Evolutionary conservation across 345 rosid genomes (phyloP), one percentile per base, ranked within the genome.

Genomic region (Hibiscus tridactylites): DNA sequence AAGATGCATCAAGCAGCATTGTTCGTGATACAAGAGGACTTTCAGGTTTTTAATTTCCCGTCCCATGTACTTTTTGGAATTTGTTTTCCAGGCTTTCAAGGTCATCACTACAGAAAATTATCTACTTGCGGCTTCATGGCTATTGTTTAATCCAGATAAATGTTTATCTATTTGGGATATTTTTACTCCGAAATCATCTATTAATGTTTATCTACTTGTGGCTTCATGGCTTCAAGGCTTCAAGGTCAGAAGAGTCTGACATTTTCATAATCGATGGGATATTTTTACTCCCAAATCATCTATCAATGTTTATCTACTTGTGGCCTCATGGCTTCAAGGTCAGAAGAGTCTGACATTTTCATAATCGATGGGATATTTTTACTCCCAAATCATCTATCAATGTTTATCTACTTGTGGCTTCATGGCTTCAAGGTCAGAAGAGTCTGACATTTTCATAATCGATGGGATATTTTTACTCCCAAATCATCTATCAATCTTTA

Each of bases 11-110:
- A 67, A 85, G 83, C 76, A 81, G 76, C 75, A 68, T 71, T 5
- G 92, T 94, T 37, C 92, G 90, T 70, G 99, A 94, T 74, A 92
- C 97, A 42, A 88, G 89, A 80, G 99, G 97, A 47, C 96, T 94
- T 77, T 94, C 97, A 88, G 99, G 97, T 94, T 74, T 66, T 77
- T 73, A 70, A 61, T 39, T 9, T 21, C 29, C 57, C 1, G 19
- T 29, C 47, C 28, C 37, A 57, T 37, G 9, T 76, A 33, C 17
- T 26, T 53, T 42, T 19, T 1, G 24, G 15, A 15, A 5, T 78
- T 24, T 42, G 46, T 33, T 69, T 56, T 46, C 8, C 10, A 47
- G 11, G 6, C 2, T 61, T 47, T 63, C 1, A 71, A 74, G 17
- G 46, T 42, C 39, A 26, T 44, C 19, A 10, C 37, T 47, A 15